Evolutionary conservation across 306 rosid species (phyloP).

Genomic region (Comarum palustre): DNA sequence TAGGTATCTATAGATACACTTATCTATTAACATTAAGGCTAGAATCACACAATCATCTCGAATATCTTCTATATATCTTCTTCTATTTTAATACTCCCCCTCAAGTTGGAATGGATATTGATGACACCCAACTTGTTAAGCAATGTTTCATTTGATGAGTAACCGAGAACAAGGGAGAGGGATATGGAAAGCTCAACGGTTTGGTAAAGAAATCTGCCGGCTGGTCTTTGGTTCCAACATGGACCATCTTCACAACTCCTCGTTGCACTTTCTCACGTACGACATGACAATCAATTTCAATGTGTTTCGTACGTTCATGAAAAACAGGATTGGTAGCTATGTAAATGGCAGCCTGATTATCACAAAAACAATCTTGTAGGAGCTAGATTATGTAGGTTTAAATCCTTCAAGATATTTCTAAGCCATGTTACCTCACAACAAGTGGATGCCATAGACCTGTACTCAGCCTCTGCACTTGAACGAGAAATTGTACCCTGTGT

Average conservation of each 20-base stretch:
- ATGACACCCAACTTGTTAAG: not conserved
- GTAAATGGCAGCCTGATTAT: not conserved
- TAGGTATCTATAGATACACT: too few relatives aligned
- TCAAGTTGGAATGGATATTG: too few relatives aligned
- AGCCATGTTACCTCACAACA: not conserved
- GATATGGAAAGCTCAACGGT: not conserved
- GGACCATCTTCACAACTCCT: too few relatives aligned
- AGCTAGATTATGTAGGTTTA: not conserved
- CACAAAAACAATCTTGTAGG: not conserved
- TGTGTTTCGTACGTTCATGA: not conserved
- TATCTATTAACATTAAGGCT: too few relatives aligned
- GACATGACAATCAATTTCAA: not conserved
- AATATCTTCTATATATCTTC: too few relatives aligned
- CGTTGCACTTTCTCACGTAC: not conserved
- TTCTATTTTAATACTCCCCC: not conserved
- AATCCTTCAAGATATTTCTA: not conserved
- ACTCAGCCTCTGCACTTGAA: not conserved
- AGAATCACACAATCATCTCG: too few relatives aligned
- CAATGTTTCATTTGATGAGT: not conserved
- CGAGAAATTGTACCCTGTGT: not conserved
- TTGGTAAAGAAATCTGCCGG: not conserved
- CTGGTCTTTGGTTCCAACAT: not conserved
- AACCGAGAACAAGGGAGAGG: too few relatives aligned
- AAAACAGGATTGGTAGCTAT: not conserved
- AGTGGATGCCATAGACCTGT: not conserved